These are phyloP conservation scores for Hirschioporus abietinus DNA, from an alignment of 768 basidiomycete species.

Conservation along the genomic window DNA sequence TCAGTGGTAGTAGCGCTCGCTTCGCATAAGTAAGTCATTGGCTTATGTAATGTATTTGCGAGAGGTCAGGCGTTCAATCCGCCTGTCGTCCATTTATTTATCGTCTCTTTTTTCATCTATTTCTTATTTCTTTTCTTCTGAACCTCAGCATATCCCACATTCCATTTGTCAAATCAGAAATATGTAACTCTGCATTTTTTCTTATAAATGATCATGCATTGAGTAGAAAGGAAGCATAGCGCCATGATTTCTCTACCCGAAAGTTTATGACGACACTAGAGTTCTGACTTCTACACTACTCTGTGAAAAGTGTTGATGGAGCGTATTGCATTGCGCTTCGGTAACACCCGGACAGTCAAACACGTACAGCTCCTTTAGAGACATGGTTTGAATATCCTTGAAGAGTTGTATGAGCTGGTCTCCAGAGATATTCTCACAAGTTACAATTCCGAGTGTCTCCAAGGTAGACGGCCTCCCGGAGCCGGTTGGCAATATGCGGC, in stretches of 20 bases:
- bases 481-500: not conserved
- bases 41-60: no score
- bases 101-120: no score
- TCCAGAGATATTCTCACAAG: not conserved
- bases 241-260: no score
- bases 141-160: no score
- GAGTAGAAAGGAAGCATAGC: no score
- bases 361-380: not conserved
- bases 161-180: no score
- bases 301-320: not conserved
- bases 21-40: no score
- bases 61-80: constrained; percentile 1
- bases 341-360: not conserved
- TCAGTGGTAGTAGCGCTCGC: constrained; percentile 1
- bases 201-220: no score
- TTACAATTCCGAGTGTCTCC: not conserved
- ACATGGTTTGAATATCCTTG: not conserved
- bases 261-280: not conserved
- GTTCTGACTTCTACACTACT: not conserved
- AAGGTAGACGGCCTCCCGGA: not conserved
- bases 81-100: constrained; percentile 1
- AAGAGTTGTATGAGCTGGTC: not conserved
- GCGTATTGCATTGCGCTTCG: not conserved
- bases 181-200: no score
- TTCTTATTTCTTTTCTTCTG: no score